Base-by-base conservation (phyloP, 345 rosid species). In the Laguncularia racemosa region DNA sequence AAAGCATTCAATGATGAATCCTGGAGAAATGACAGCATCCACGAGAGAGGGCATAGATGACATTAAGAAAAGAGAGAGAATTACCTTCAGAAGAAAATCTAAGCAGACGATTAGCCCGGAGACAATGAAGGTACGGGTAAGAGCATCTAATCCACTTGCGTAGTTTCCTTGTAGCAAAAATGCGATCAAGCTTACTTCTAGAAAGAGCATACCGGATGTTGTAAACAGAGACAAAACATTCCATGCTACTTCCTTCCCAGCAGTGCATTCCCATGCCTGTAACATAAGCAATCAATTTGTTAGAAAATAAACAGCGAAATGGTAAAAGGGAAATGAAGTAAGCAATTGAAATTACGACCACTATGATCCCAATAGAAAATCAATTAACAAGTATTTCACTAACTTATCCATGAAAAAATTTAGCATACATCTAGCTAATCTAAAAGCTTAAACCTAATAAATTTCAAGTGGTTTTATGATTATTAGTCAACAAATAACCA, bases 131-230 rank as follows among this genome's bases (percentile, higher is more conserved):
- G 95, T 83, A 45, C 93, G 73, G 18, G 93, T 80, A 48, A 92
- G 74, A 44, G 95, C 89, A 58, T 83, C 79, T 62, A 81, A 68
- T 3, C 98, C 95, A 20, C 86, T 84, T 8, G 84, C 84, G 59
- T 86, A 79, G 76, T 86, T 89, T 60, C 98, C 97, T 74, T 92
- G 91, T 62, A 84, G 76, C 61, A 92, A 64, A 77, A 92, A 86
- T 21, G 98, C 96, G 75, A 89, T 76, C 88, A 92, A 77, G 79
- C 98, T 92, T 62, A 89, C 84, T 86, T 92, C 98, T 67, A 92
- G 50, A 68, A 92, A 89, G 68, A 92, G 62, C 97, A 89, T 89
- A 68, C 97, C 98, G 43, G 95, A 83, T 48, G 85, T 83, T 61
- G 98, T 83, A 56, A 83, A 76, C 68, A 89, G 66, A 49, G 95